phyloP scores from a whole-genome alignment of 2,329 filamentous ascomycete genomes.

The Colletotrichum endophyticum region DNA sequence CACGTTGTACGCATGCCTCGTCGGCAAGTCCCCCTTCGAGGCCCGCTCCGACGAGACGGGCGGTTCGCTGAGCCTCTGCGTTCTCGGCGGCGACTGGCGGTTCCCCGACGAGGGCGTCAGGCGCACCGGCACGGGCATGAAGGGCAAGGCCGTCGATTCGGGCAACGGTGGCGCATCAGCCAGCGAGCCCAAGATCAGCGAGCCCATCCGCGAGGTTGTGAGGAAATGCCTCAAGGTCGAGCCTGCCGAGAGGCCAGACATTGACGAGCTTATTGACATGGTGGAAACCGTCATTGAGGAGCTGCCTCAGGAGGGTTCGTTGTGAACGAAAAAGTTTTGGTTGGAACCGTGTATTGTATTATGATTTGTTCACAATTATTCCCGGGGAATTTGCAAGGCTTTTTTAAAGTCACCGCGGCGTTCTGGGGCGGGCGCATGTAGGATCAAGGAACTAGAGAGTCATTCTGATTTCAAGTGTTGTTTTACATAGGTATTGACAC shows the following conservation, averaged over 20 bases:
- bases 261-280: conserved; percentile 80
- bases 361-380: conserved; percentile 7
- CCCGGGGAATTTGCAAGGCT: conserved; percentile 9
- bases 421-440: conserved; percentile 14
- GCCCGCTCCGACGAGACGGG: conserved; percentile 95
- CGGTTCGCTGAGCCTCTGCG: conserved; percentile 89
- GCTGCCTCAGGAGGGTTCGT: conserved; percentile 62
- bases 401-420: neutral
- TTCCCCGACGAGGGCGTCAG: conserved; percentile 84
- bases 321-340: neutral
- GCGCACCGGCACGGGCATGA: conserved; percentile 43
- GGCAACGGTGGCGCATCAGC: conserved; percentile 29
- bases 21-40: conserved; percentile 97
- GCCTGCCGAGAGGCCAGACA: conserved; percentile 84
- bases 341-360: neutral
- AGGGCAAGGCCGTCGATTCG: conserved; percentile 27
- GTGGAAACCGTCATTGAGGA: conserved; percentile 75
- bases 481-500: conserved; percentile 10
- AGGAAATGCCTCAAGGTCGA: conserved; percentile 86
- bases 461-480: neutral
- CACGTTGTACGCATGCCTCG: conserved; percentile 95
- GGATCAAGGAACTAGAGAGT: neutral
- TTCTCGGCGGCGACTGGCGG: conserved; percentile 92
- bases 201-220: conserved; percentile 85
- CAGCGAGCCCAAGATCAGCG: conserved; percentile 68